Evolutionary conservation across 345 rosid genomes (phyloP).

Genomic region (Pelargonium nanum): DNA sequence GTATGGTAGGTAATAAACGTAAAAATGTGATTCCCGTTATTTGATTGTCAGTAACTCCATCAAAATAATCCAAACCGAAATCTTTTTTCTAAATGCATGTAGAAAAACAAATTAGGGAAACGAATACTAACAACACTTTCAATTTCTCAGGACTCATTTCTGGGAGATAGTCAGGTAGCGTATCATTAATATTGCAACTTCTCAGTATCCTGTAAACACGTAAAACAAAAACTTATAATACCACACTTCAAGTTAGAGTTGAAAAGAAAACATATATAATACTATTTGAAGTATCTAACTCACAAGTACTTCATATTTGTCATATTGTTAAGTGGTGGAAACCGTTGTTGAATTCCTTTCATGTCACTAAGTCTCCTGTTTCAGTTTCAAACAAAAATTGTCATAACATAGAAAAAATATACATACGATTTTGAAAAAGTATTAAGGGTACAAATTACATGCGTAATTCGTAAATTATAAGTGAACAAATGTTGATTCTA

Average conservation of each 20-base stretch:
- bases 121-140: constrained; percentile 30
- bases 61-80: too few species aligned
- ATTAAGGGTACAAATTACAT: too few species aligned
- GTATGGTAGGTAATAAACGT: too few species aligned
- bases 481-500: too few species aligned
- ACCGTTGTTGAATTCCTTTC: background rate
- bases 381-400: too few species aligned
- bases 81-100: background rate
- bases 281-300: background rate
- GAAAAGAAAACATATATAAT: background rate
- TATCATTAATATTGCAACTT: constrained; percentile 41
- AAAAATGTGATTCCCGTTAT: too few species aligned
- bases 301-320: constrained; percentile 2
- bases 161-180: constrained; percentile 34
- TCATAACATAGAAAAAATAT: too few species aligned
- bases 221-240: background rate
- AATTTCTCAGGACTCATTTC: constrained; percentile 2
- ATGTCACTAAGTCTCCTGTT: constrained; percentile 16
- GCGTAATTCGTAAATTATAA: too few species aligned
- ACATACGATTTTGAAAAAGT: too few species aligned
- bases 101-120: background rate
- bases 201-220: constrained; percentile 45
- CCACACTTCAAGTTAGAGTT: background rate
- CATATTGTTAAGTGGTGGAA: background rate
- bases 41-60: too few species aligned